These are phyloP conservation scores for Ophidiomyces ophidiicola DNA, from an alignment of 2,329 filamentous ascomycete genomes.

Conservation along the genomic window DNA sequence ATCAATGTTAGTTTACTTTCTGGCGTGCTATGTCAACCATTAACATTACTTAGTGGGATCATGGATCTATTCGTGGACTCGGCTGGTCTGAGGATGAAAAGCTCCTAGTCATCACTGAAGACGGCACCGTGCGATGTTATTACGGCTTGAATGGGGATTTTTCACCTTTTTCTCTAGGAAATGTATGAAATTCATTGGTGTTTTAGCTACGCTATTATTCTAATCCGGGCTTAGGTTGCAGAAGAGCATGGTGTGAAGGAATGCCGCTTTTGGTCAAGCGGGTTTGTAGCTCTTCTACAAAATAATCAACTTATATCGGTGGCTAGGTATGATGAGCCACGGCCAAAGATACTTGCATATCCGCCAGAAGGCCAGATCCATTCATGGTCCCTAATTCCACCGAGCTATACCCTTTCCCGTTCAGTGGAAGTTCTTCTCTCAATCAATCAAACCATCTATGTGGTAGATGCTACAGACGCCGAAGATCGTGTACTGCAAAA, in stretches of 20 bases:
- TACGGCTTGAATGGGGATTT: conserved; percentile 91
- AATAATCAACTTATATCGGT: conserved; percentile 83
- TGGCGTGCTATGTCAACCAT: not conserved
- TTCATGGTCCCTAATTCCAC: conserved; percentile 81
- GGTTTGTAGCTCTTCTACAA: conserved; percentile 81
- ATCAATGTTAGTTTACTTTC: conserved; percentile 45
- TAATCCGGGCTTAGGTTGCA: conserved; percentile 44
- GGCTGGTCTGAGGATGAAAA: conserved; percentile 97
- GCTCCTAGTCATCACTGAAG: conserved; percentile 72
- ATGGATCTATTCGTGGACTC: conserved; percentile 71
- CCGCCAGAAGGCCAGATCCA: conserved; percentile 68
- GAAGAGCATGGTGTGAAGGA: conserved; percentile 77
- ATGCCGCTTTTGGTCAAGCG: conserved; percentile 83
- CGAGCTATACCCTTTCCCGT: conserved; percentile 74
- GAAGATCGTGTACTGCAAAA: conserved; percentile 86
- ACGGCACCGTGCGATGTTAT: conserved; percentile 83
- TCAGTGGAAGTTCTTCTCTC: conserved; percentile 88
- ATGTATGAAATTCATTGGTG: conserved; percentile 35
- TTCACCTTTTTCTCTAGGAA: conserved; percentile 80
- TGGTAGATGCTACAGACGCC: conserved; percentile 76
- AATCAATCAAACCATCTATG: conserved; percentile 69
- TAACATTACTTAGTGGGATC: conserved; percentile 58
- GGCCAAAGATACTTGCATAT: conserved; percentile 67
- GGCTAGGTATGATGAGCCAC: conserved; percentile 79
- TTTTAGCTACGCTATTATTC: not conserved